These are phyloP conservation scores for Berkeleyomyces rouxiae DNA, from an alignment of 2,329 filamentous ascomycete species.

Conservation along the genomic window DNA sequence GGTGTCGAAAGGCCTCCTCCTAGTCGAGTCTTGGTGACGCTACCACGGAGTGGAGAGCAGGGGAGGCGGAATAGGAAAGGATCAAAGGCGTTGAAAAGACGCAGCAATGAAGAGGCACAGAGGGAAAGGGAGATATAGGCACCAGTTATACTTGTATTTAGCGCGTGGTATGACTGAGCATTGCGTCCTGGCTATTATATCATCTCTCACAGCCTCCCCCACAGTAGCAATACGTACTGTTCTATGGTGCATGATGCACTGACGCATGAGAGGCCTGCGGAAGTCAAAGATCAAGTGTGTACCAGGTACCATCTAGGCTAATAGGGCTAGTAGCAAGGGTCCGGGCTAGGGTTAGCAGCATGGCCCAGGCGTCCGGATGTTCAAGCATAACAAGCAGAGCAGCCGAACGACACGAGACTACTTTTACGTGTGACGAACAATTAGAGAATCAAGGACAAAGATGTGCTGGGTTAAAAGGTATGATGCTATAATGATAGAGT, in stretches of 20 bases:
- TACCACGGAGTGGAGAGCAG: not conserved
- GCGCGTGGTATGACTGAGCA: not conserved
- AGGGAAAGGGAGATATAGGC: not conserved
- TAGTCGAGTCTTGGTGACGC: slow-evolving; percentile 3
- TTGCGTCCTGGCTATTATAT: not conserved
- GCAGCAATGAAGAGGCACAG: not conserved
- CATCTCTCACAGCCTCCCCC: not conserved
- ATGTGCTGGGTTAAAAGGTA: not conserved
- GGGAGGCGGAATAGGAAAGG: not conserved
- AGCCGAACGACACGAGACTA: not conserved
- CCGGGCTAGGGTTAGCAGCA: not conserved
- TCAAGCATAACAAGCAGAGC: not conserved
- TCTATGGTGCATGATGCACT: not conserved
- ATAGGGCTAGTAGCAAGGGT: not conserved
- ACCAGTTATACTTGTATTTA: not conserved
- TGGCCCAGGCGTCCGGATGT: not conserved
- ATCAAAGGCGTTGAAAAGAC: not conserved
- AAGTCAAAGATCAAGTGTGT: not conserved
- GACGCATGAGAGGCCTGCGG: not conserved
- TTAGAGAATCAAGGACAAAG: not conserved
- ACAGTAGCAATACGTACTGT: too few relatives aligned
- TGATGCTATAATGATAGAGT: slow-evolving; percentile 2
- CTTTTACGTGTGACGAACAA: not conserved
- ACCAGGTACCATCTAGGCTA: not conserved
- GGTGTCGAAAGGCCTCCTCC: slow-evolving; percentile 9